phyloP scores from a whole-genome alignment of 208 protist species.

The Acanthamoeba healyi region DNA sequence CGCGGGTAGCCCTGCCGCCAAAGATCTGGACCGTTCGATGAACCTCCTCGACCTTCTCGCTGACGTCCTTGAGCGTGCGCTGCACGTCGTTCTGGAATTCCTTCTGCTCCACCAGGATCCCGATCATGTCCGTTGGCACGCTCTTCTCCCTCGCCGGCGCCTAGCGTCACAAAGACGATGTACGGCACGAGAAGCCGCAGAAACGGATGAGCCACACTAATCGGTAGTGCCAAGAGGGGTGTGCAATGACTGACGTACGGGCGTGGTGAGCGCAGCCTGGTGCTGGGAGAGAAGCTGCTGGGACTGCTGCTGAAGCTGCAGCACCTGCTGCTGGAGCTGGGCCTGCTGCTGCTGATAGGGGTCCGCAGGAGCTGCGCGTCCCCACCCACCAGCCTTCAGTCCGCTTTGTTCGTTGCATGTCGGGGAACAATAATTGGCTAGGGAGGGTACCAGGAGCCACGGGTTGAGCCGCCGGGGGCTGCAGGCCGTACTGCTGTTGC shows the following conservation, averaged over 20 bases:
- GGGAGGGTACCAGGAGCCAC: background rate
- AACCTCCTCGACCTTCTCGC: slow-evolving; percentile 45
- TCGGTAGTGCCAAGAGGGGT: too few relatives aligned
- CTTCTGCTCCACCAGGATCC: slow-evolving; percentile 38
- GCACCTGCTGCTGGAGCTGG: slow-evolving; percentile 47
- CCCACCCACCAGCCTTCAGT: background rate
- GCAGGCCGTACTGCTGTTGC: background rate
- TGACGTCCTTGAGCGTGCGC: slow-evolving; percentile 23
- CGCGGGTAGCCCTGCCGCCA: background rate
- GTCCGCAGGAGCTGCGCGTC: background rate
- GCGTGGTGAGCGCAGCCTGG: background rate
- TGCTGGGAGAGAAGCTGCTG: slow-evolving; percentile 20
- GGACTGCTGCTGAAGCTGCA: slow-evolving; percentile 40
- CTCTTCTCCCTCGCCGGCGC: slow-evolving; percentile 24
- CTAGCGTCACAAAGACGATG: background rate
- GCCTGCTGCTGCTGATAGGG: slow-evolving; percentile 57
- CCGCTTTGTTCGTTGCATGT: background rate
- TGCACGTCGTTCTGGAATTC: slow-evolving; percentile 66
- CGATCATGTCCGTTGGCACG: slow-evolving; percentile 62
- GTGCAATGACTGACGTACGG: too few relatives aligned
- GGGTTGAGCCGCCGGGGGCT: background rate
- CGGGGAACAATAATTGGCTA: background rate
- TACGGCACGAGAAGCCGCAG: background rate
- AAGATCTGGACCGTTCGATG: slow-evolving; percentile 46
- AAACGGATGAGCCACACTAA: too few relatives aligned